A percentile compares a stretch with the other conserved stretches of the same genome.
Conservation (phyloP, 129 eudicot genomes). For the Helianthus tuberosus region DNA sequence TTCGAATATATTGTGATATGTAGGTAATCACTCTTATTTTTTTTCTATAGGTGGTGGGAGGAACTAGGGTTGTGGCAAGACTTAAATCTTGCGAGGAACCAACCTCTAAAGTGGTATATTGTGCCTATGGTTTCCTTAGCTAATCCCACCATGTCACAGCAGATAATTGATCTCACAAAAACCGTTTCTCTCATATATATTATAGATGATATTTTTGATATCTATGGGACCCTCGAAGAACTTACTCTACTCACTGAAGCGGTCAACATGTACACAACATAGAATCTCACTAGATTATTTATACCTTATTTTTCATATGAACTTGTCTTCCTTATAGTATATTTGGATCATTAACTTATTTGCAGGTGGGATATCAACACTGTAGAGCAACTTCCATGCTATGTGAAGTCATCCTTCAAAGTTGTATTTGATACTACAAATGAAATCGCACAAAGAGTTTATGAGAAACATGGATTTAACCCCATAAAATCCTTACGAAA, state of each 20-base stretch:
- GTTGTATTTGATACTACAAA: constrained; percentile 43
- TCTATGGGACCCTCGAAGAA: constrained; percentile 48
- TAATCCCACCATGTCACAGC: constrained; percentile 37
- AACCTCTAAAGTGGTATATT: constrained; percentile 66
- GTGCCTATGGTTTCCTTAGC: constrained; percentile 53
- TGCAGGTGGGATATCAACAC: constrained; percentile 52
- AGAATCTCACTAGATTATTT: not conserved
- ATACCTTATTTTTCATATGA: not conserved
- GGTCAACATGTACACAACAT: constrained; percentile 37
- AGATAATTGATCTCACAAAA: constrained; percentile 57
- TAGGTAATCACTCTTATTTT: not conserved
- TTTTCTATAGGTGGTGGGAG: constrained; percentile 56
- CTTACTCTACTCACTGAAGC: constrained; percentile 54
- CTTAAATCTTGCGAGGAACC: constrained; percentile 45
- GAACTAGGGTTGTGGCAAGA: constrained; percentile 36
- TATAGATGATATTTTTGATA: constrained; percentile 64
- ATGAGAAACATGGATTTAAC: constrained; percentile 44
- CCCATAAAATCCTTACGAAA: constrained; percentile 35
- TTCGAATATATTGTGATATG: no score
- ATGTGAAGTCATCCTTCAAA: constrained; percentile 50
- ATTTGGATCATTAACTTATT: not conserved
- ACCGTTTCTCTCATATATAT: constrained; percentile 48
- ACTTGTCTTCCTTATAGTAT: no score
- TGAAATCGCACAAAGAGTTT: constrained; percentile 33
- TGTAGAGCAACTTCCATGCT: constrained; percentile 42